phyloP scores from a whole-genome alignment of 768 basidiomycete species.

The Baorangia bicolor region DNA sequence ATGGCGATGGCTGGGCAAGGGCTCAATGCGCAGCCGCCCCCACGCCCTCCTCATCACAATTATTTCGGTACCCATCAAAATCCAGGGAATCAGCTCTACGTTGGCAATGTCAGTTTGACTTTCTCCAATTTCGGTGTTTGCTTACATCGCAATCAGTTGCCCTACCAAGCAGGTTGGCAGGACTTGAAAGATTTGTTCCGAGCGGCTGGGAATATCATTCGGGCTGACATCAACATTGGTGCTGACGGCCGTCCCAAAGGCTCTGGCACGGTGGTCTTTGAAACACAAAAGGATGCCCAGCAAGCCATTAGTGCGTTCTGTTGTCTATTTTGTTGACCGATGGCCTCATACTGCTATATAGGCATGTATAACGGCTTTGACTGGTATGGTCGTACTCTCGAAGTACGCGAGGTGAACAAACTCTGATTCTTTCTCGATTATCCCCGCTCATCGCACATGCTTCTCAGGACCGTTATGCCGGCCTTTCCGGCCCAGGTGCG shows the following conservation, averaged over 20 bases:
- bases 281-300: conserved; percentile 84
- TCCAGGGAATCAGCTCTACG: conserved; percentile 91
- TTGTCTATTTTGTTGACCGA: neutral
- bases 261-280: conserved; percentile 96
- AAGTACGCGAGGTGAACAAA: conserved; percentile 83
- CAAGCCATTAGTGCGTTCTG: conserved; percentile 80
- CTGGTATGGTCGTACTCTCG: conserved; percentile 93
- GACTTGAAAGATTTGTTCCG: conserved; percentile 98
- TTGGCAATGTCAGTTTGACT: conserved; percentile 72
- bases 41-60: conserved; percentile 80
- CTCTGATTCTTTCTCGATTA: neutral
- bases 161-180: conserved; percentile 98
- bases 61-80: conserved; percentile 53
- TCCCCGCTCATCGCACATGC: neutral
- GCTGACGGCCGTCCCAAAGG: conserved; percentile 93
- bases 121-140: neutral
- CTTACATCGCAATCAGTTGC: conserved; percentile 54
- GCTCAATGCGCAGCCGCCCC: conserved; percentile 73
- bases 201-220: conserved; percentile 90
- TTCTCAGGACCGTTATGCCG: conserved; percentile 83
- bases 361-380: conserved; percentile 97
- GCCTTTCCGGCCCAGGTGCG: conserved; percentile 65
- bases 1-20: conserved; percentile 96
- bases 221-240: conserved; percentile 94
- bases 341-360: conserved; percentile 31